These are phyloP conservation scores for Aspergillus latus DNA, from an alignment of 2,329 filamentous ascomycete genomes.

Conservation along the genomic window DNA sequence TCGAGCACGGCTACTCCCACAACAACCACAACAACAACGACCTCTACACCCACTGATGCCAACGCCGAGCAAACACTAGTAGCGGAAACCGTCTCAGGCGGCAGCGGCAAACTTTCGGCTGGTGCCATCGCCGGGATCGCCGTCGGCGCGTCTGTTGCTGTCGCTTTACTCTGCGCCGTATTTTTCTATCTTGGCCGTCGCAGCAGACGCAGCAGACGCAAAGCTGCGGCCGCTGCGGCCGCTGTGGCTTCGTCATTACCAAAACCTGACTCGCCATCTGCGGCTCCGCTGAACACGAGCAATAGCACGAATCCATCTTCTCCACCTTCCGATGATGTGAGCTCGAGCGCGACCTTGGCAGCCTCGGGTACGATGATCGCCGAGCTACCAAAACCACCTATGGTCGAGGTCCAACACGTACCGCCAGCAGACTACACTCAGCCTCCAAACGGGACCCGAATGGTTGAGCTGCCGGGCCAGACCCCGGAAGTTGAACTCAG, in stretches of 20 bases:
- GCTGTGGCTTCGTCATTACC: not conserved
- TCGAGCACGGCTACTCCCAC: slow-evolving; percentile 3
- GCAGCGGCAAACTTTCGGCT: not conserved
- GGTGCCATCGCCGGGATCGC: slow-evolving; percentile 13
- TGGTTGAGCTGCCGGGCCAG: slow-evolving; percentile 1
- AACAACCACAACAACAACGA: not conserved
- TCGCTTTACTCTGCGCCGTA: slow-evolving; percentile 4
- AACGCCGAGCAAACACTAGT: not conserved
- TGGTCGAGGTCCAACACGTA: not conserved
- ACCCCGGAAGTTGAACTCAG: not conserved
- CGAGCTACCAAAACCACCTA: slow-evolving; percentile 4
- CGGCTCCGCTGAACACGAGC: not conserved
- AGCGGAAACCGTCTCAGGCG: not conserved
- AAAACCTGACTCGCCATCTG: not conserved
- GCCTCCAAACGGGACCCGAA: not conserved
- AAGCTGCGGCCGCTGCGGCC: not conserved
- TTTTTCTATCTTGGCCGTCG: slow-evolving; percentile 13
- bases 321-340: not conserved
- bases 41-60: not conserved
- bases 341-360: not conserved
- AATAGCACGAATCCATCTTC: not conserved
- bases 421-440: not conserved
- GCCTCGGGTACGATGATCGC: not conserved
- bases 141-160: slow-evolving; percentile 6
- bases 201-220: not conserved